Conservation (phyloP, 805 yeast species). For the Candida nemodendra region DNA sequence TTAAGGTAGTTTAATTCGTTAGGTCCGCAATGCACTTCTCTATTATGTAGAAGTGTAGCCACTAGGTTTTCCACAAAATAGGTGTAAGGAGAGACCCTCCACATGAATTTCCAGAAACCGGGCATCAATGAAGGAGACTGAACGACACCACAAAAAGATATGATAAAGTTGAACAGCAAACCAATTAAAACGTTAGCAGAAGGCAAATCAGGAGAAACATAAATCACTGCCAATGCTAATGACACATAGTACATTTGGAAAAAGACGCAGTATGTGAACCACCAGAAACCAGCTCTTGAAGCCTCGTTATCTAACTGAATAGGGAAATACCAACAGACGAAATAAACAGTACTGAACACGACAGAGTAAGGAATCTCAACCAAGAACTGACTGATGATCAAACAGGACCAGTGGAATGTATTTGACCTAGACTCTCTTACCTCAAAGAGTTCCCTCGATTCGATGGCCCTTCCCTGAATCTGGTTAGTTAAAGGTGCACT, state of each 20-base stretch:
- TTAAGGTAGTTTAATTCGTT: conserved; percentile 48
- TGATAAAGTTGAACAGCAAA: conserved; percentile 53
- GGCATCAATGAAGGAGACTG: conserved; percentile 62
- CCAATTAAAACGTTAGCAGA: conserved; percentile 63
- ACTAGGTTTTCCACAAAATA: conserved; percentile 60
- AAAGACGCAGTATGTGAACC: conserved; percentile 34
- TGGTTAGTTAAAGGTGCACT: conserved; percentile 64
- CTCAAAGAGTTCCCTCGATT: conserved; percentile 61
- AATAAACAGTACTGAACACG: conserved; percentile 47
- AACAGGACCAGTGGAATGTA: conserved; percentile 68
- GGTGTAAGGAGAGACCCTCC: conserved; percentile 69
- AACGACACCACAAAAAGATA: conserved; percentile 69
- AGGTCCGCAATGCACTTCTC: conserved; percentile 47
- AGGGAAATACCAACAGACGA: conserved; percentile 38
- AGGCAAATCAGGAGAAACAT: conserved; percentile 63
- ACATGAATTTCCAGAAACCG: conserved; percentile 84
- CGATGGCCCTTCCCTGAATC: conserved; percentile 57
- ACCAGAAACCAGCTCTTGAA: conserved; percentile 49
- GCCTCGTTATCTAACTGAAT: conserved; percentile 34
- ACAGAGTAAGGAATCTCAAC: conserved; percentile 63
- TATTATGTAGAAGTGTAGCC: conserved; percentile 47
- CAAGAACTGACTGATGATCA: conserved; percentile 51
- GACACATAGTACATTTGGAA: conserved; percentile 46
- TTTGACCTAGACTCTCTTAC: conserved; percentile 70
- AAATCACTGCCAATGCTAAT: conserved; percentile 54